Evolutionary conservation across 176 grass and related monocot species (phyloP).

Genomic region (Oryza meyeriana): DNA sequence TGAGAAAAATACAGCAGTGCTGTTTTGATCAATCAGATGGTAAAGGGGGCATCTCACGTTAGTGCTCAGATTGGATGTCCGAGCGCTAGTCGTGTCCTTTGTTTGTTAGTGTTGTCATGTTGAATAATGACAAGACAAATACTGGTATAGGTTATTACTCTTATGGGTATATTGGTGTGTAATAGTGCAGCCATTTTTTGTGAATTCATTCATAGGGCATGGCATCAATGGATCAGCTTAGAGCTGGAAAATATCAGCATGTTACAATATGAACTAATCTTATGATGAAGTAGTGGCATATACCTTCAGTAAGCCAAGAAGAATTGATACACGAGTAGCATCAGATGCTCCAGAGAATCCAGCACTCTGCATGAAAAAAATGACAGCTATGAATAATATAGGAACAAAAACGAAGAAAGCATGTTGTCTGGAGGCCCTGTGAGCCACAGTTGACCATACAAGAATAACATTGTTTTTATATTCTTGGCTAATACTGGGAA

Average conservation of each 20-base stretch:
- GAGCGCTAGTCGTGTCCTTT: background rate
- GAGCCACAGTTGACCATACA: background rate
- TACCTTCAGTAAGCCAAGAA: slow-evolving; percentile 97
- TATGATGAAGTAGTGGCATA: background rate
- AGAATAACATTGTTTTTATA: background rate
- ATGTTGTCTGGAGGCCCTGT: background rate
- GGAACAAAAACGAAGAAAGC: background rate
- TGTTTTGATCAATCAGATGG: too few relatives aligned
- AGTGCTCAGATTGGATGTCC: background rate
- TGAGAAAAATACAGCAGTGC: too few relatives aligned
- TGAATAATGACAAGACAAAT: slow-evolving; percentile 2
- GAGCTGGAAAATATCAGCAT: background rate
- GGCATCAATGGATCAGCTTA: background rate
- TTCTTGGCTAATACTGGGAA: background rate
- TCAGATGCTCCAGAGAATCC: slow-evolving; percentile 94
- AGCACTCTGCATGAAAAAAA: slow-evolving; percentile 64
- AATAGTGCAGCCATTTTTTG: background rate
- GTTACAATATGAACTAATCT: background rate
- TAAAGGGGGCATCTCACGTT: too few relatives aligned
- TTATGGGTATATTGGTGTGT: background rate
- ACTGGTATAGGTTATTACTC: background rate
- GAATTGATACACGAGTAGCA: slow-evolving; percentile 89
- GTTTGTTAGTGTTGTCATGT: background rate
- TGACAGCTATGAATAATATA: slow-evolving; percentile 14
- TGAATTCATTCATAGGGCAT: background rate